A percentile compares a stretch with the other conserved stretches of the same genome.
Conservation (phyloP, 768 basidiomycete species). For the Tulasnella calospora region DNA sequence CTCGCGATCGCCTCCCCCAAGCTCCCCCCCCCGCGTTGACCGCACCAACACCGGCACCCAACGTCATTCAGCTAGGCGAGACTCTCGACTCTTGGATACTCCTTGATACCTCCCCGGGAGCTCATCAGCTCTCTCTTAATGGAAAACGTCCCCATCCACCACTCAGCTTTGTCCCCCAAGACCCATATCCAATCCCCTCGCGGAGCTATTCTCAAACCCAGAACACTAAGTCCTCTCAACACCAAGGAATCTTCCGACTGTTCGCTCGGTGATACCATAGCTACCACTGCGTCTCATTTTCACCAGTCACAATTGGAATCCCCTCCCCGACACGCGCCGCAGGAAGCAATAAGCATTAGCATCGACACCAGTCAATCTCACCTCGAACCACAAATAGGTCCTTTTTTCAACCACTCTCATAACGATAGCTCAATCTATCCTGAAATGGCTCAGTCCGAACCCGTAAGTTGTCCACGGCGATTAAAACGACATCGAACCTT, state of each 20-base stretch:
- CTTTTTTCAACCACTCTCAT: not conserved
- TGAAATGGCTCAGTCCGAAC: not conserved
- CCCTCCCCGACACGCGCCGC: not conserved
- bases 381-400: not conserved
- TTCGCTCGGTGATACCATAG: not conserved
- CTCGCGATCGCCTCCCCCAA: not conserved
- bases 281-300: not conserved
- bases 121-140: not conserved
- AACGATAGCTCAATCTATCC: not conserved
- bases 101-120: conserved; percentile 3
- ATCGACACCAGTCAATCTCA: not conserved
- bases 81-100: not conserved
- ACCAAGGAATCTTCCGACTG: not conserved
- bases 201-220: not conserved
- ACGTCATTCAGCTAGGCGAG: not conserved
- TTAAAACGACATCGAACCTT: not conserved
- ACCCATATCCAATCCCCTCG: not conserved
- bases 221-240: not conserved
- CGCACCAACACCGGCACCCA: not conserved
- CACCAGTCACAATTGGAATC: not conserved
- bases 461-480: not conserved
- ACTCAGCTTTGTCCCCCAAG: not conserved
- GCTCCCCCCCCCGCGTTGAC: not conserved
- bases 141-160: conserved; percentile 4
- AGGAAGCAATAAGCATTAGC: not conserved